Conservation (phyloP, 2,329 filamentous ascomycete species). For the Pyricularia sp. region DNA sequence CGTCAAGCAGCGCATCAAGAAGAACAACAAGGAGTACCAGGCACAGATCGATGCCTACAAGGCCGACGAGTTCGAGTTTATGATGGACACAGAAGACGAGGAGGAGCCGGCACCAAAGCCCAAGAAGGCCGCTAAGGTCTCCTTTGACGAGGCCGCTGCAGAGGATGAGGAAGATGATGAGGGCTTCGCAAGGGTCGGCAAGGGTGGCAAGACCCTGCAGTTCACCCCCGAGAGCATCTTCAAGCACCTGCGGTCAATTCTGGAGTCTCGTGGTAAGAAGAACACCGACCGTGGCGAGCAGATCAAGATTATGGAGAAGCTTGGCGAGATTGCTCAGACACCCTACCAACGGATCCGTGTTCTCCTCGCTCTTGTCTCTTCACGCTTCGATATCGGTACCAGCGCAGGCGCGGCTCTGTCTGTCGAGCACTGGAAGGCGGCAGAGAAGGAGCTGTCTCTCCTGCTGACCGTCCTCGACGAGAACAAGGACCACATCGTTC, state of each 20-base stretch:
- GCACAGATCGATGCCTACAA: constrained; percentile 80
- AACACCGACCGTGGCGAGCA: constrained; percentile 94
- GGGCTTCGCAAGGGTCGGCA: constrained; percentile 82
- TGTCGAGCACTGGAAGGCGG: constrained; percentile 92
- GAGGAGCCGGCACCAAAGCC: constrained; percentile 31
- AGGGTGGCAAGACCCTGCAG: constrained; percentile 77
- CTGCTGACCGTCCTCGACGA: constrained; percentile 72
- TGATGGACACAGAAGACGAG: constrained; percentile 76
- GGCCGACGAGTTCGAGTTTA: constrained; percentile 75
- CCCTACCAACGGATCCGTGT: constrained; percentile 94
- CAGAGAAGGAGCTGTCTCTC: constrained; percentile 73
- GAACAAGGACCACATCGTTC: constrained; percentile 72
- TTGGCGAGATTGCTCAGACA: constrained; percentile 77
- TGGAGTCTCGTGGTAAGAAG: constrained; percentile 97
- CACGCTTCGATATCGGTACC: constrained; percentile 84
- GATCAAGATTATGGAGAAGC: constrained; percentile 95
- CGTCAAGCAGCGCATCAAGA: constrained; percentile 97
- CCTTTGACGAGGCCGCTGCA: constrained; percentile 31
- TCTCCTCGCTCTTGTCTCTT: constrained; percentile 82
- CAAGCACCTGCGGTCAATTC: constrained; percentile 86
- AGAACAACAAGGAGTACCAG: constrained; percentile 94
- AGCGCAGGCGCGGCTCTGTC: constrained; percentile 76
- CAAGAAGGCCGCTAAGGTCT: constrained; percentile 40
- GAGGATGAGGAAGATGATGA: constrained; percentile 57
- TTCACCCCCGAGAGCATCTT: constrained; percentile 98